These are phyloP conservation scores for Pharnaceum exiguum DNA, from an alignment of 148 eudicot genomes.

Conservation along the genomic window DNA sequence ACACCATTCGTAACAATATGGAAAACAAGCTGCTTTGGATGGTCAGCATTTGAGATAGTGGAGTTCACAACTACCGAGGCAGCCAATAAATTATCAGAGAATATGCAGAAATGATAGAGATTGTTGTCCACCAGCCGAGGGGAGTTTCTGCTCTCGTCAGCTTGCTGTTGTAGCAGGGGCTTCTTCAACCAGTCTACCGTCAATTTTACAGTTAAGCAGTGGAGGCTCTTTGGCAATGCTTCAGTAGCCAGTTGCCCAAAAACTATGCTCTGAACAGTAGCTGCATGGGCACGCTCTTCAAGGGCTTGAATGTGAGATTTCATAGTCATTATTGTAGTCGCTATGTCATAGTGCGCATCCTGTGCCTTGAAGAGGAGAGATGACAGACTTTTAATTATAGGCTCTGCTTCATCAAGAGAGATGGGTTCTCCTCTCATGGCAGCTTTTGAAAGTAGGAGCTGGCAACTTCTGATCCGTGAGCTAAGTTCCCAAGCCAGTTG, in stretches of 20 bases:
- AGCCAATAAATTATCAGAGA: conserved; percentile 65
- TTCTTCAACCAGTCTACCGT: conserved; percentile 53
- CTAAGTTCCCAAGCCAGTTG: conserved; percentile 81
- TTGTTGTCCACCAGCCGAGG: conserved; percentile 69
- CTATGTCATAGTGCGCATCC: conserved; percentile 76
- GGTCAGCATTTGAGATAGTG: conserved; percentile 59
- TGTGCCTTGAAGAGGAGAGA: conserved; percentile 60
- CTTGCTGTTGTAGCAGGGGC: conserved; percentile 30
- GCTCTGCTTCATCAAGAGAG: conserved; percentile 53
- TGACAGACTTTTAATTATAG: conserved; percentile 48
- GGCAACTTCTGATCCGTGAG: conserved; percentile 64
- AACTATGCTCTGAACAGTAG: conserved; percentile 55
- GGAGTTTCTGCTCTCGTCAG: conserved; percentile 48
- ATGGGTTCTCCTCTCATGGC: conserved; percentile 65
- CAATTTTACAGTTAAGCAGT: conserved; percentile 53
- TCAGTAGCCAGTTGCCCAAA: conserved; percentile 69
- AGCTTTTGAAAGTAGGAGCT: conserved; percentile 71
- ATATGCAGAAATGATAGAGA: conserved; percentile 75
- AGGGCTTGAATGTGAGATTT: conserved; percentile 79
- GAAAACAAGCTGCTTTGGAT: conserved; percentile 74
- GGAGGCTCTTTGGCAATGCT: conserved; percentile 60
- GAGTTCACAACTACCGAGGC: conserved; percentile 74
- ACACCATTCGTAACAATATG: conserved; percentile 68
- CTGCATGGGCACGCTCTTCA: conserved; percentile 68
- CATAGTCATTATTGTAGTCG: conserved; percentile 79